A percentile compares a stretch with the other conserved stretches of the same genome.
phyloP scores from a whole-genome alignment of 306 rosid genomes.

The Sicyos edulis region DNA sequence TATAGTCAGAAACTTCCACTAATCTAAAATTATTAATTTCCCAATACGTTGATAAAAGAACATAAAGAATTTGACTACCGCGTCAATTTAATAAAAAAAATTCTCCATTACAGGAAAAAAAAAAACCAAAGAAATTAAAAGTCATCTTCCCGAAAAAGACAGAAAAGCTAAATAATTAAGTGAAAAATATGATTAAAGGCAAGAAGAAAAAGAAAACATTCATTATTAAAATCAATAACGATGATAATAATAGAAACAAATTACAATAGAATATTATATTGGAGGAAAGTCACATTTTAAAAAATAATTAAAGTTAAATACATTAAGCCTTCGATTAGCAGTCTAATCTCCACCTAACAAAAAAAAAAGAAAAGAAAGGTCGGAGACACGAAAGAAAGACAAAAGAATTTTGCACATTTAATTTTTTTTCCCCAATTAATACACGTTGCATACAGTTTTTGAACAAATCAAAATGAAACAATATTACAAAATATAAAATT shows the following conservation, averaged over 20 bases:
- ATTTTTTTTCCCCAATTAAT: background rate
- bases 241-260: background rate
- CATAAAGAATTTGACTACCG: background rate
- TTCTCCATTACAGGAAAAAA: background rate
- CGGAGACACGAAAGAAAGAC: background rate
- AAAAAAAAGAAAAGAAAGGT: background rate
- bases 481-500: background rate
- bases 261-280: background rate
- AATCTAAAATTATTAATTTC: background rate
- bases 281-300: background rate
- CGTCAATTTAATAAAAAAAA: background rate
- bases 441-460: background rate
- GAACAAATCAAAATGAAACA: slow-evolving; percentile 2
- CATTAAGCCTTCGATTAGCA: slow-evolving; percentile 10
- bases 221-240: background rate
- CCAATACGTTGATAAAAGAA: background rate
- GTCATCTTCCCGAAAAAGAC: background rate
- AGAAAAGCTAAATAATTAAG: background rate
- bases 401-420: background rate
- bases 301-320: background rate
- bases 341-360: slow-evolving; percentile 17
- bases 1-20: slow-evolving; percentile 6
- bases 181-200: slow-evolving; percentile 6
- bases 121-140: too few species aligned
- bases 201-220: background rate